Evolutionary conservation across 495 filamentous ascomycete genomes (phyloP).

Genomic region (Lophiotrema nucula): DNA sequence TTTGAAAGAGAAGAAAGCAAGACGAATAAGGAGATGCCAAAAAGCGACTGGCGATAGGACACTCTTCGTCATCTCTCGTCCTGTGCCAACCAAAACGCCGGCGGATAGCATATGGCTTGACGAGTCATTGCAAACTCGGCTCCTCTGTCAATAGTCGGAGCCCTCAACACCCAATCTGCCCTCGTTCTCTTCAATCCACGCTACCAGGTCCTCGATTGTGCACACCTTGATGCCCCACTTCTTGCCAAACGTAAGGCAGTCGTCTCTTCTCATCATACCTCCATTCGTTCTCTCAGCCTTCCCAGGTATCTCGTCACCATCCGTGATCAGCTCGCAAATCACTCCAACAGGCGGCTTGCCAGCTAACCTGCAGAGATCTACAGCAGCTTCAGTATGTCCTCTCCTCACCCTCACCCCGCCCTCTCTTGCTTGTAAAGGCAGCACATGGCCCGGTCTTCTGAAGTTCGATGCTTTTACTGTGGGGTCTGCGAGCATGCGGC

Average conservation of each 20-base stretch:
- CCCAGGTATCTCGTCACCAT: constrained; percentile 46
- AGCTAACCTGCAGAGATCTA: constrained; percentile 44
- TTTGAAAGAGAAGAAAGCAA: too few species aligned
- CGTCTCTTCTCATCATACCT: constrained; percentile 92
- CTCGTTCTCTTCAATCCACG: constrained; percentile 67
- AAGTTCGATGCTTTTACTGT: constrained; percentile 58
- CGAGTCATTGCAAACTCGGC: too few species aligned
- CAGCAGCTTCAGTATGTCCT: constrained; percentile 89
- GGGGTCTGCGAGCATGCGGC: constrained; percentile 72
- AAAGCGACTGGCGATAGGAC: too few species aligned
- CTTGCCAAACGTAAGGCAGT: constrained; percentile 82
- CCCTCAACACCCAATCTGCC: constrained; percentile 34
- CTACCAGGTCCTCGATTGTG: constrained; percentile 88
- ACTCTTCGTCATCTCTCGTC: too few species aligned
- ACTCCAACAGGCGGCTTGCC: constrained; percentile 62
- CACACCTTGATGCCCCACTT: constrained; percentile 89
- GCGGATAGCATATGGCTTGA: too few species aligned
- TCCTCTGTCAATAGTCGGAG: constrained; percentile 31
- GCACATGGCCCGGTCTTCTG: constrained; percentile 83
- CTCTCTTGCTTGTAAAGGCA: constrained; percentile 75
- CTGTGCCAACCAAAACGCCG: too few species aligned
- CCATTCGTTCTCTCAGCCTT: constrained; percentile 56
- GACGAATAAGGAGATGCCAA: too few species aligned
- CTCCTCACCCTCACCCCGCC: constrained; percentile 76
- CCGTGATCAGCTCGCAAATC: constrained; percentile 62